These are phyloP conservation scores for Fraxinus greggii DNA, from an alignment of 305 asterid species.

Conservation along the genomic window DNA sequence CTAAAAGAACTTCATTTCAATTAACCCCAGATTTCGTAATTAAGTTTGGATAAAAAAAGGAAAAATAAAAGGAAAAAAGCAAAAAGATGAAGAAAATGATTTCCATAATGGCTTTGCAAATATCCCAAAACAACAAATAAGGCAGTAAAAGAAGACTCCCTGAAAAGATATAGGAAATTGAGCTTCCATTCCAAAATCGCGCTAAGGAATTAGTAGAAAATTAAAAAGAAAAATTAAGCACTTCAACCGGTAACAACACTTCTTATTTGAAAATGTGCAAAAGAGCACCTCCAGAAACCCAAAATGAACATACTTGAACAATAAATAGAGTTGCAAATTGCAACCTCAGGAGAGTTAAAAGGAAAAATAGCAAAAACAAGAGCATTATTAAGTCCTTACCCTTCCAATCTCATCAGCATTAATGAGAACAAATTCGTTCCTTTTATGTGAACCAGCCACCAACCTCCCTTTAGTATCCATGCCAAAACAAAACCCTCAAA, in stretches of 20 bases:
- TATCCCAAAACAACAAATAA: neutral
- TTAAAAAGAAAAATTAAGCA: neutral
- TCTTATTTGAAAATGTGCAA: conserved; percentile 23
- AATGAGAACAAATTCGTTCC: conserved; percentile 74
- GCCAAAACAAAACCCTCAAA: conserved; percentile 5
- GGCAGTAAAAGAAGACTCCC: conserved; percentile 7
- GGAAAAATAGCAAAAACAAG: neutral
- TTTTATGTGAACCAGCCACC: conserved; percentile 74
- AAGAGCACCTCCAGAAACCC: conserved; percentile 21
- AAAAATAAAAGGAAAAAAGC: neutral
- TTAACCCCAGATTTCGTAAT: conserved; percentile 20
- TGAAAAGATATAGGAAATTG: conserved; percentile 5
- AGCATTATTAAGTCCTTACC: conserved; percentile 32
- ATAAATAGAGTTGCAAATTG: neutral
- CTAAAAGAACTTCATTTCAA: conserved; percentile 21
- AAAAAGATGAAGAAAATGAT: neutral
- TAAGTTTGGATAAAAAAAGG: neutral
- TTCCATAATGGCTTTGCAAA: neutral
- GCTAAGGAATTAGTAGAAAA: neutral
- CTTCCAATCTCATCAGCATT: conserved; percentile 86
- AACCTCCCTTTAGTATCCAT: conserved; percentile 80
- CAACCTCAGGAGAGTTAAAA: neutral
- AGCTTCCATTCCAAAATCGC: conserved; percentile 3
- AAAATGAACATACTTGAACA: conserved; percentile 14
- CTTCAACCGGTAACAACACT: conserved; percentile 17